These are phyloP conservation scores for Phytophthora idaei DNA, from an alignment of 352 stramenopile genomes.

Conservation along the genomic window DNA sequence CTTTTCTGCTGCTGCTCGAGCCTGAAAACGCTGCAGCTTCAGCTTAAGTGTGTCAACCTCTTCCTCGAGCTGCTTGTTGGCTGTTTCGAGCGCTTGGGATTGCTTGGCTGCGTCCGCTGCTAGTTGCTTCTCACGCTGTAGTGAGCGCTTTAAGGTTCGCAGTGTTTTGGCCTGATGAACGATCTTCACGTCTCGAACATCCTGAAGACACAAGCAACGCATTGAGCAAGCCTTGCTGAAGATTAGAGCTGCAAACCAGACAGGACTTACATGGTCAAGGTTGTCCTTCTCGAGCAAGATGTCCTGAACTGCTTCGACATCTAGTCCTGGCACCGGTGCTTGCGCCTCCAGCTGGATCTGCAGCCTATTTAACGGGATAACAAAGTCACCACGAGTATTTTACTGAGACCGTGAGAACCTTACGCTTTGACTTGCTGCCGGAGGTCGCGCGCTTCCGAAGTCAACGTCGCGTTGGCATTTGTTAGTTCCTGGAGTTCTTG, in stretches of 20 bases:
- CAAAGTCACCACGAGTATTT: not conserved
- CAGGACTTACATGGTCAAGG: constrained; percentile 52
- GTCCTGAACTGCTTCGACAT: constrained; percentile 56
- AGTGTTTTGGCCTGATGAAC: constrained; percentile 79
- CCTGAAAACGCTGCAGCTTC: constrained; percentile 60
- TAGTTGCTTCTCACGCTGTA: constrained; percentile 68
- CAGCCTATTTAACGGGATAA: constrained; percentile 37
- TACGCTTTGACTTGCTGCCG: constrained; percentile 71
- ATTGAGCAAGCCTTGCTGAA: not conserved
- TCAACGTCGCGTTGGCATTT: constrained; percentile 58
- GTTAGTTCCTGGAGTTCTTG: constrained; percentile 70
- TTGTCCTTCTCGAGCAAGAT: constrained; percentile 67
- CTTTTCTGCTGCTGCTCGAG: constrained; percentile 38
- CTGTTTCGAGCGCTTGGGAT: constrained; percentile 41
- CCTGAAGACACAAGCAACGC: constrained; percentile 34
- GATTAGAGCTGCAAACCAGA: not conserved
- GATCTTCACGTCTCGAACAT: constrained; percentile 80
- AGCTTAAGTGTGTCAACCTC: constrained; percentile 70
- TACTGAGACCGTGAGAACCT: not conserved
- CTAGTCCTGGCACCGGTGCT: constrained; percentile 65
- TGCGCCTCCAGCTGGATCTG: constrained; percentile 75
- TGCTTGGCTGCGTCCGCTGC: constrained; percentile 46
- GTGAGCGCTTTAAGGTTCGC: constrained; percentile 55
- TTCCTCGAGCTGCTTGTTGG: constrained; percentile 49
- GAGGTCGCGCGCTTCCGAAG: constrained; percentile 47